Base-by-base conservation (phyloP, 129 eudicot genomes). In the Gnaphalium uliginosum region DNA sequence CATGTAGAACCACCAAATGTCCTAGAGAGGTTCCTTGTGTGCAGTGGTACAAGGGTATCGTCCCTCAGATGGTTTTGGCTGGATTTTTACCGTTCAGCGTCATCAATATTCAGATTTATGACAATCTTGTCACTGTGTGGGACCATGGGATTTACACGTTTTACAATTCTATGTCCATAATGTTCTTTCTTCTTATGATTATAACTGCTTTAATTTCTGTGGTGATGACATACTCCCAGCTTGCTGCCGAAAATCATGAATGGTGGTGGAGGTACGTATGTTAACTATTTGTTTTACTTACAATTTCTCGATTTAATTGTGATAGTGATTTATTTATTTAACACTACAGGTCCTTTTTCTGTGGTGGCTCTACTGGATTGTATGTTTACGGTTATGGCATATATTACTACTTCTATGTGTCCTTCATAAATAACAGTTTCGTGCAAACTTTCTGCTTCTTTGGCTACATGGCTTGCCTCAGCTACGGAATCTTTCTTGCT, bases 51-150 rank as follows among this genome's bases (percentile, higher is more conserved):
- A 61, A 83, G 62, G 58, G 86, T 17, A 66, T 77, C 19, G 62
- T 89, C 29, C 89, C 94, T 76, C 94, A 89, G 56, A 84, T 89
- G 94, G 87, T 78, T 15, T 78, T 89, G 84, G 90, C 89, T 4
- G 91, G 95, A 48, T 67, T 86, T 79, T 67, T 83, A 67, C 87
- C 94, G 6, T 89, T 83, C 75, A 79, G 87, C 60, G 89, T 84
- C 35, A 71, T 86, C 13, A 64, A 81, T 24, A 68, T 79, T 26
- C 90, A 84, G 71, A 73, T 82, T 26, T 61, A 76, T 29, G 74
- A 89, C 62, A 84, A 86, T 75, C 74, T 86, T 51, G 75, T 67
- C 0, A 70, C 82, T 51, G 76, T 81, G 6, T 86, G 76, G 88
- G 89, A 90, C 29, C 80, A 78, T 70, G 72, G 76, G 24, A 71